These are phyloP conservation scores for Saccharomycopsis hybrid DNA, from an alignment of 1,139 yeast species.

Conservation along the genomic window DNA sequence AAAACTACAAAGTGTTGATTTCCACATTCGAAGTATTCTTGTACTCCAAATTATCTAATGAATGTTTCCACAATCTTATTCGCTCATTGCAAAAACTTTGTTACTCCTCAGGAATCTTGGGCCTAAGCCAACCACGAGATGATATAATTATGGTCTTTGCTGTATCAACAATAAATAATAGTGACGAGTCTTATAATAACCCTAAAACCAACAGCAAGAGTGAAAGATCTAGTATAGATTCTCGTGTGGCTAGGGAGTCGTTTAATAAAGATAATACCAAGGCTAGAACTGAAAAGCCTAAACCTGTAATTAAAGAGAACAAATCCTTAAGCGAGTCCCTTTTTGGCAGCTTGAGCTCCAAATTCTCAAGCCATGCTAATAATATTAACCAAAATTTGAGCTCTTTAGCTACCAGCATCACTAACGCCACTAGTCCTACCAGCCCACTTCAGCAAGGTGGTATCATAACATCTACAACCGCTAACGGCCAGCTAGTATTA, in stretches of 20 bases:
- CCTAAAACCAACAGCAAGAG: not conserved
- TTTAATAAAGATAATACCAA: no score
- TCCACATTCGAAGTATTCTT: slow-evolving; percentile 46
- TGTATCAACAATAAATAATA: slow-evolving; percentile 42
- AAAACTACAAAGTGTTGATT: slow-evolving; percentile 42
- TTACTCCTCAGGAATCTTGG: slow-evolving; percentile 76
- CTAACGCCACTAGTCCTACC: slow-evolving; percentile 24
- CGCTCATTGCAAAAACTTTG: slow-evolving; percentile 74
- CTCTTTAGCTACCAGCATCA: slow-evolving; percentile 13
- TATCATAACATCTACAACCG: no score
- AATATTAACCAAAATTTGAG: slow-evolving; percentile 9
- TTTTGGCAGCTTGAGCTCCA: slow-evolving; percentile 50
- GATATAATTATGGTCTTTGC: slow-evolving; percentile 55
- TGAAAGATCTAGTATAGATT: slow-evolving; percentile 1
- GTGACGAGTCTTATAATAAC: slow-evolving; percentile 24
- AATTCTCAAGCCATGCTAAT: slow-evolving; percentile 26
- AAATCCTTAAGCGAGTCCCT: slow-evolving; percentile 46
- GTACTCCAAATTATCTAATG: slow-evolving; percentile 62
- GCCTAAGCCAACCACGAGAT: slow-evolving; percentile 49
- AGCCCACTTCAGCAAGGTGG: slow-evolving; percentile 7
- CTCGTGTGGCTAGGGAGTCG: no score
- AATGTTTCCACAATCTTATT: slow-evolving; percentile 55
- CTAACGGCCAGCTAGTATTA: slow-evolving; percentile 22
- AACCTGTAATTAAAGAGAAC: not conserved
- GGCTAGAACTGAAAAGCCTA: no score